These are phyloP conservation scores for Gleditsia sinensis DNA, from an alignment of 306 rosid species.

Conservation along the genomic window DNA sequence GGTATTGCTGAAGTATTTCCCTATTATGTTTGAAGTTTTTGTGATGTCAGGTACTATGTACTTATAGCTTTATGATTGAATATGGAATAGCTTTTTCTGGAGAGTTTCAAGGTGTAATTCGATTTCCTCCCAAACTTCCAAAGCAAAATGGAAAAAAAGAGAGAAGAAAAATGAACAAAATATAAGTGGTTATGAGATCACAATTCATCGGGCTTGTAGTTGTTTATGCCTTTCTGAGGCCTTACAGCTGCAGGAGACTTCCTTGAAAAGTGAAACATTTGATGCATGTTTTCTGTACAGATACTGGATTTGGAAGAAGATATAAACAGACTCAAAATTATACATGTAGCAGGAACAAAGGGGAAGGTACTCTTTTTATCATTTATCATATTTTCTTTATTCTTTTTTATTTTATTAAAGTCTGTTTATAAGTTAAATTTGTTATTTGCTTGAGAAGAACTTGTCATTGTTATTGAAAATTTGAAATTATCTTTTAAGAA, in stretches of 20 bases:
- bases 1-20: conserved; percentile 39
- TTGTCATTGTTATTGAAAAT: conserved; percentile 1
- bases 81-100: background rate
- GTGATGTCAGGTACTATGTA: conserved; percentile 2
- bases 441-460: conserved; percentile 10
- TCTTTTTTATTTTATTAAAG: background rate
- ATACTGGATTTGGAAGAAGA: conserved; percentile 65
- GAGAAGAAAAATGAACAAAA: background rate
- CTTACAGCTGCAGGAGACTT: conserved; percentile 9
- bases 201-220: conserved; percentile 6
- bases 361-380: conserved; percentile 62
- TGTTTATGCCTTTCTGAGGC: background rate
- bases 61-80: background rate
- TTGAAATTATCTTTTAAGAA: background rate
- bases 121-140: background rate
- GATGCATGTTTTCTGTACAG: conserved; percentile 43
- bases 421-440: background rate
- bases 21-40: background rate
- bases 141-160: background rate
- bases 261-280: conserved; percentile 10
- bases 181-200: background rate
- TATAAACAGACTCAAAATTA: conserved; percentile 60
- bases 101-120: background rate
- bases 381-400: background rate
- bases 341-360: conserved; percentile 89